These are phyloP conservation scores for Asterionellopsis glacialis DNA, from an alignment of 108 stramenopile species.

Conservation along the genomic window DNA sequence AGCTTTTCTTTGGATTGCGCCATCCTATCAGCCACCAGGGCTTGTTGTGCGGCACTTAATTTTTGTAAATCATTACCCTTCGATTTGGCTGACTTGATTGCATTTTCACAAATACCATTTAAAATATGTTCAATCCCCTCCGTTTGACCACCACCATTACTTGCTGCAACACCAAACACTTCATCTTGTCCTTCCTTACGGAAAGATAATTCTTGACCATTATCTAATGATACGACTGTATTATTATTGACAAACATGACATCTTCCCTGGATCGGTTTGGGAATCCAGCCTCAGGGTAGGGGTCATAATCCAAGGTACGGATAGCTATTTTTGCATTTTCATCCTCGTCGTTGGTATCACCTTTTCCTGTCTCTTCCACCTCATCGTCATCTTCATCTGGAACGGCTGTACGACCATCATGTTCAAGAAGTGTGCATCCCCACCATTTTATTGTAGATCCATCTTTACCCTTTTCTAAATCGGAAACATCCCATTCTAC, in stretches of 20 bases:
- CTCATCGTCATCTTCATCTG: too few relatives aligned
- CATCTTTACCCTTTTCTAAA: conserved; percentile 12
- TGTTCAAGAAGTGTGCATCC: conserved; percentile 35
- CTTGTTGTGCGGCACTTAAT: conserved; percentile 30
- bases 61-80: neutral
- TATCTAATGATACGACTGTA: conserved; percentile 32
- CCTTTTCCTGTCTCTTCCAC: too few relatives aligned
- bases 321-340: conserved; percentile 39
- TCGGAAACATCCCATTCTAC: conserved; percentile 50
- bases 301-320: conserved; percentile 46
- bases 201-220: conserved; percentile 23
- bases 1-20: conserved; percentile 22
- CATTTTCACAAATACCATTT: conserved; percentile 22
- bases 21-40: conserved; percentile 34
- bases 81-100: too few relatives aligned
- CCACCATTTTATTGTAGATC: conserved; percentile 38
- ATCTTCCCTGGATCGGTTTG: conserved; percentile 44
- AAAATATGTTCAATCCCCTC: conserved; percentile 3
- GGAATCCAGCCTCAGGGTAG: conserved; percentile 41
- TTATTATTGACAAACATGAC: conserved; percentile 43
- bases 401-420: conserved; percentile 32
- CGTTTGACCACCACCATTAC: too few relatives aligned
- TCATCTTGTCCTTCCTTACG: conserved; percentile 11
- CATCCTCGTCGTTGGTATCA: neutral
- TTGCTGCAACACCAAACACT: conserved; percentile 2